Conservation (phyloP, 2,329 filamentous ascomycete species). For the Aureobasidium melanogenum region DNA sequence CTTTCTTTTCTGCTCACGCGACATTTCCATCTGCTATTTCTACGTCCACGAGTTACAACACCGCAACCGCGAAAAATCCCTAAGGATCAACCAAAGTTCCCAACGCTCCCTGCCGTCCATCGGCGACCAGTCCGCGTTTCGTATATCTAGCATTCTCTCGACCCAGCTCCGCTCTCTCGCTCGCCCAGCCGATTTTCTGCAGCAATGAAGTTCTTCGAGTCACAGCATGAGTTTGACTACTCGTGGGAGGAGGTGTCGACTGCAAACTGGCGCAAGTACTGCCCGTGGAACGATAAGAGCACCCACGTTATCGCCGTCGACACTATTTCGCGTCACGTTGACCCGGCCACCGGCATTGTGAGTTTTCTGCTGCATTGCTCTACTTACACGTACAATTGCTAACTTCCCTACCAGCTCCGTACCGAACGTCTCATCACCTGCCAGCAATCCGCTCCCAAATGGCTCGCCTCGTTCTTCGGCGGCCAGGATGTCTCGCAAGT, state of each 20-base stretch:
- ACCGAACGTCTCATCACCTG: constrained; percentile 61
- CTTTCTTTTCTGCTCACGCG: constrained; percentile 7
- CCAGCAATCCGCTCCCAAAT: constrained; percentile 62
- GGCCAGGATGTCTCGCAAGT: constrained; percentile 75
- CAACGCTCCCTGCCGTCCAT: constrained; percentile 2
- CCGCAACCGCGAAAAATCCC: background rate
- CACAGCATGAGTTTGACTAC: constrained; percentile 85
- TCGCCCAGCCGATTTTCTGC: background rate
- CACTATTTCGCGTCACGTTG: constrained; percentile 66
- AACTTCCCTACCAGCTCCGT: constrained; percentile 43
- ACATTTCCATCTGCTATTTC: background rate
- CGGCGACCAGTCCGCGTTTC: background rate
- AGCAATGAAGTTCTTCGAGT: constrained; percentile 90
- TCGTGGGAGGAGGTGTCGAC: constrained; percentile 98
- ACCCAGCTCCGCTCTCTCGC: background rate
- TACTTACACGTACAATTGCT: constrained; percentile 6
- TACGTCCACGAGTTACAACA: background rate
- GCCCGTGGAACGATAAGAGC: constrained; percentile 98
- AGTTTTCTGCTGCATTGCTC: constrained; percentile 25
- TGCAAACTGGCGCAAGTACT: constrained; percentile 98
- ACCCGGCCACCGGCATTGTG: constrained; percentile 58
- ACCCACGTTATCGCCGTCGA: constrained; percentile 94
- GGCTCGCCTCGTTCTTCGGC: constrained; percentile 73
- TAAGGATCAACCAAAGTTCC: constrained; percentile 1
- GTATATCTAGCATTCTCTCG: background rate